phyloP scores from a whole-genome alignment of 768 basidiomycete species.

The Leccinum barrowsii region DNA sequence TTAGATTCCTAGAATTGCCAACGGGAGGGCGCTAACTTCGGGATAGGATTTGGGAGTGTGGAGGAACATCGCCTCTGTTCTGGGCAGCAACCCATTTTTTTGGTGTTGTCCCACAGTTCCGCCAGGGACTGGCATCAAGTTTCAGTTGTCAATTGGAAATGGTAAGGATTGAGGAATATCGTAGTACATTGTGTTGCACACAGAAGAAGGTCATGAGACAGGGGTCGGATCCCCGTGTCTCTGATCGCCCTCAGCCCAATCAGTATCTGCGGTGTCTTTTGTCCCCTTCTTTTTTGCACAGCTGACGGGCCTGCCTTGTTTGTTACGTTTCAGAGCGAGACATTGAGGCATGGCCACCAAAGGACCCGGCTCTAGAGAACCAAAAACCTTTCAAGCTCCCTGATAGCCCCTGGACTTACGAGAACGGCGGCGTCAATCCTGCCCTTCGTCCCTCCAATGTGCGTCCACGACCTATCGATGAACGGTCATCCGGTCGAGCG shows the following conservation, averaged over 20 bases:
- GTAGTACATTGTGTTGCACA: conserved; percentile 9
- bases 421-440: conserved; percentile 75
- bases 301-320: conserved; percentile 11
- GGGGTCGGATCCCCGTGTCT: neutral
- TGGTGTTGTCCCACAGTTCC: conserved; percentile 82
- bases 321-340: conserved; percentile 30
- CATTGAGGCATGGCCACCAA: conserved; percentile 66
- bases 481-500: conserved; percentile 27
- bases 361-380: conserved; percentile 46
- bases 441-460: conserved; percentile 61
- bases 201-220: conserved; percentile 4
- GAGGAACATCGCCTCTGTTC: conserved; percentile 70
- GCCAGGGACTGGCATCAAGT: conserved; percentile 74
- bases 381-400: conserved; percentile 47
- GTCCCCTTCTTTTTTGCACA: neutral
- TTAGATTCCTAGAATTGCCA: neutral
- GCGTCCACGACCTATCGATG: conserved; percentile 29
- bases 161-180: conserved; percentile 69
- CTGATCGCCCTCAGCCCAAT: neutral
- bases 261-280: conserved; percentile 4
- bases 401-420: conserved; percentile 82
- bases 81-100: conserved; percentile 68
- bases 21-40: conserved; percentile 9
- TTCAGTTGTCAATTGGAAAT: conserved; percentile 62
- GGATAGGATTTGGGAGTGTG: conserved; percentile 72